Conservation (phyloP, 2,329 filamentous ascomycete genomes). For the Pestalotiopsis sp. region DNA sequence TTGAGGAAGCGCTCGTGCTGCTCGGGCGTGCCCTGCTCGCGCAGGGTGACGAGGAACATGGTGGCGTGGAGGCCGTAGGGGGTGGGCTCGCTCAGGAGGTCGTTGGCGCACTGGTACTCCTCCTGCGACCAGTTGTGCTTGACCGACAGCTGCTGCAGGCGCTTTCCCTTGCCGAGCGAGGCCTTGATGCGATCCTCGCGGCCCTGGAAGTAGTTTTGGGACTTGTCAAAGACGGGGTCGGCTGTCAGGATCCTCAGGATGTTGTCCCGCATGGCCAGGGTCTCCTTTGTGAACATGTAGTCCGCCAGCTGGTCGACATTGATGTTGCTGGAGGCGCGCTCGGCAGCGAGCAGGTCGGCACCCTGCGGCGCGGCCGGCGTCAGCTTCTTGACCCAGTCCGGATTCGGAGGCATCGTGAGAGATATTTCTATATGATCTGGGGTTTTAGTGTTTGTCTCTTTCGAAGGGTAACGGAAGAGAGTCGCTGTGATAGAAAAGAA, state of each 20-base stretch:
- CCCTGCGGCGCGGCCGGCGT: constrained; percentile 69
- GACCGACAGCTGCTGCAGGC: constrained; percentile 64
- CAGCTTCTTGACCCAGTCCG: constrained; percentile 65
- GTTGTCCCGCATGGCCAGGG: constrained; percentile 59
- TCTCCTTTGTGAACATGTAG: constrained; percentile 69
- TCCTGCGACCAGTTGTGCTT: constrained; percentile 68
- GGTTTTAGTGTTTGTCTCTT: background rate
- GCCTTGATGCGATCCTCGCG: constrained; percentile 69
- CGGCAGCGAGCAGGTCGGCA: constrained; percentile 66
- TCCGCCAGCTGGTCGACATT: constrained; percentile 67
- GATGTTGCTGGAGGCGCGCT: constrained; percentile 68
- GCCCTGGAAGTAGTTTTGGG: constrained; percentile 74
- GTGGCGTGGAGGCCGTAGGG: constrained; percentile 73
- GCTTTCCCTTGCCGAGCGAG: constrained; percentile 71
- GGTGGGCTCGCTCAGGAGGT: constrained; percentile 72
- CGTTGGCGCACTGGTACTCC: constrained; percentile 65
- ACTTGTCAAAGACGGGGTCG: constrained; percentile 77
- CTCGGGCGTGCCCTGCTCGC: constrained; percentile 71
- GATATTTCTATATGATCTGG: background rate
- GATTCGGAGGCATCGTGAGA: constrained; percentile 8
- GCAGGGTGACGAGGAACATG: constrained; percentile 57
- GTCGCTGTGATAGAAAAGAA: background rate
- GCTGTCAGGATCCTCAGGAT: constrained; percentile 66
- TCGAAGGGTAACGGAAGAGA: background rate
- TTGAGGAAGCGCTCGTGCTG: constrained; percentile 75